phyloP scores from a whole-genome alignment of 2,329 filamentous ascomycete genomes.

The Clonostachys rhizophaga region DNA sequence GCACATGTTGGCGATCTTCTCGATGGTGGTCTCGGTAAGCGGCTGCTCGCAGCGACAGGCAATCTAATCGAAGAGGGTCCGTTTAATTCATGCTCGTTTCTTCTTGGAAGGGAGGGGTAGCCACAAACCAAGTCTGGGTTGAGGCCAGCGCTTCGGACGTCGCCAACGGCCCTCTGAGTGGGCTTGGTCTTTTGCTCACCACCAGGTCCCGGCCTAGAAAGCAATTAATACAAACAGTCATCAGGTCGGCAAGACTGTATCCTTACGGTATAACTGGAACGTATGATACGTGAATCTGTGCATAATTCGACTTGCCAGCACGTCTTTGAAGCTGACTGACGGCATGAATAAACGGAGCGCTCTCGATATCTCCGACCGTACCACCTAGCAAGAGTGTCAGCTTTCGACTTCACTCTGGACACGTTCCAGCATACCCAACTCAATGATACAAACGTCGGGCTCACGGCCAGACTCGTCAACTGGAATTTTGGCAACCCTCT shows the following conservation, averaged over 20 bases:
- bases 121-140: slow-evolving; percentile 60
- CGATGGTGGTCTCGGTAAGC: slow-evolving; percentile 68
- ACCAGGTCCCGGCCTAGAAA: slow-evolving; percentile 12
- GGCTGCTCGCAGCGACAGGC: slow-evolving; percentile 84
- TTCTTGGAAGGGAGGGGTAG: too few relatives aligned
- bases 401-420: background rate
- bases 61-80: slow-evolving; percentile 47
- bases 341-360: slow-evolving; percentile 82
- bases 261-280: slow-evolving; percentile 56
- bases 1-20: slow-evolving; percentile 87
- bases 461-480: slow-evolving; percentile 79
- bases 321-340: slow-evolving; percentile 72
- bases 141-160: slow-evolving; percentile 76
- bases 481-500: slow-evolving; percentile 77
- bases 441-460: slow-evolving; percentile 85
- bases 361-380: slow-evolving; percentile 74
- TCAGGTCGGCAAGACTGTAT: background rate
- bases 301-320: slow-evolving; percentile 73
- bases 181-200: slow-evolving; percentile 94
- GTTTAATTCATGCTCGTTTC: background rate
- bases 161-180: slow-evolving; percentile 84
- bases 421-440: slow-evolving; percentile 22
- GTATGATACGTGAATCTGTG: slow-evolving; percentile 85
- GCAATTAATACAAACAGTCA: background rate
- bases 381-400: slow-evolving; percentile 33